Conservation (phyloP, 768 basidiomycete species). For the Lactifluus volemus region DNA sequence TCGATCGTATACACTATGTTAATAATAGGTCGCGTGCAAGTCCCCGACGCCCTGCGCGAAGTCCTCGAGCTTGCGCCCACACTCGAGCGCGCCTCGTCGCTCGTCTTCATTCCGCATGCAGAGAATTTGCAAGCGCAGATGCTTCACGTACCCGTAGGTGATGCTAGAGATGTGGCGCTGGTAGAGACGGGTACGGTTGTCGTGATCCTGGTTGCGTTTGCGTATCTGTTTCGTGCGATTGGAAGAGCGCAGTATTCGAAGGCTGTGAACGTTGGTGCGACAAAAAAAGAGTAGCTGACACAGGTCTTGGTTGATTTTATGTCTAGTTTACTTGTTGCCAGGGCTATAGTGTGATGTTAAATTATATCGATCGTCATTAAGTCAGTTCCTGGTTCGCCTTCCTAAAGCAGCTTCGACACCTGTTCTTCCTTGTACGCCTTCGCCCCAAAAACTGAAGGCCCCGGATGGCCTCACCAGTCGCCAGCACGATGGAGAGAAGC, state of each 20-base stretch:
- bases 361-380: neutral
- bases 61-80: neutral
- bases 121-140: neutral
- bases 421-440: too few relatives aligned
- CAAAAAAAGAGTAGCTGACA: too few relatives aligned
- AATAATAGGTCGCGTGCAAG: neutral
- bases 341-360: too few relatives aligned
- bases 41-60: neutral
- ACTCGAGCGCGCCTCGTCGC: neutral
- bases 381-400: neutral
- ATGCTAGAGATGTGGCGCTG: neutral
- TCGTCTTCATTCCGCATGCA: constrained; percentile 1
- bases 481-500: neutral
- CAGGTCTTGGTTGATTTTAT: too few relatives aligned
- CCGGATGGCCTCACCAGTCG: neutral
- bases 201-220: too few relatives aligned
- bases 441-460: too few relatives aligned
- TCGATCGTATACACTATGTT: neutral
- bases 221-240: too few relatives aligned
- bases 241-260: too few relatives aligned
- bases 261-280: too few relatives aligned
- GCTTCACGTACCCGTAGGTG: constrained; percentile 7
- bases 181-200: neutral
- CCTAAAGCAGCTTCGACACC: neutral
- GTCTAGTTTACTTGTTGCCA: too few relatives aligned